A percentile compares a stretch with the other conserved stretches of the same genome.
Evolutionary conservation across 176 grass and related monocot species (phyloP).

Genomic region (Areca catechu): DNA sequence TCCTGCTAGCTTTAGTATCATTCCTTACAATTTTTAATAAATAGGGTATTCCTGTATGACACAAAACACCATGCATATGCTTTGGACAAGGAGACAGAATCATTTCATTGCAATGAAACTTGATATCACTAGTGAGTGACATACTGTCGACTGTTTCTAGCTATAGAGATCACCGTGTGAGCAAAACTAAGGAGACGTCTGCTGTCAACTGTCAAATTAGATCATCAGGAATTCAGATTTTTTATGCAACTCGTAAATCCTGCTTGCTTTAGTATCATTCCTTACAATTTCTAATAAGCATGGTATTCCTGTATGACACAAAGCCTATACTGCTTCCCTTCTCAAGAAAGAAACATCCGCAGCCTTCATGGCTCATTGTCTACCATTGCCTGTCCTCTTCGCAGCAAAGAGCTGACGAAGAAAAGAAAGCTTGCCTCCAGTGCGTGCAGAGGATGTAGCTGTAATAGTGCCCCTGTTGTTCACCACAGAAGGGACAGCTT

Average conservation of each 20-base stretch:
- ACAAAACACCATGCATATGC: no score
- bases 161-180: no score
- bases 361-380: conserved; percentile 25
- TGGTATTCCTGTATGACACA: conserved; percentile 8
- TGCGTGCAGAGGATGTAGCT: conserved; percentile 51
- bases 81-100: no score
- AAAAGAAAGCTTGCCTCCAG: conserved; percentile 77
- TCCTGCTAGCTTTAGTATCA: no score
- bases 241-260: background rate
- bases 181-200: no score
- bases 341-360: background rate
- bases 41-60: no score
- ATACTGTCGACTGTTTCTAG: no score
- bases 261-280: background rate
- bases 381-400: conserved; percentile 67
- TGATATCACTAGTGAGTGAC: no score
- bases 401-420: conserved; percentile 90
- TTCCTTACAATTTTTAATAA: no score
- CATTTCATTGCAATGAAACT: no score
- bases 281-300: conserved; percentile 3
- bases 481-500: conserved; percentile 27
- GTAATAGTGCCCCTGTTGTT: conserved; percentile 46
- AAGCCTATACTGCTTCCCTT: background rate
- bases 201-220: background rate
- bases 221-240: conserved; percentile 2